These are phyloP conservation scores for Aspergillus ostianus DNA, from an alignment of 495 filamentous ascomycete species.

Conservation along the genomic window DNA sequence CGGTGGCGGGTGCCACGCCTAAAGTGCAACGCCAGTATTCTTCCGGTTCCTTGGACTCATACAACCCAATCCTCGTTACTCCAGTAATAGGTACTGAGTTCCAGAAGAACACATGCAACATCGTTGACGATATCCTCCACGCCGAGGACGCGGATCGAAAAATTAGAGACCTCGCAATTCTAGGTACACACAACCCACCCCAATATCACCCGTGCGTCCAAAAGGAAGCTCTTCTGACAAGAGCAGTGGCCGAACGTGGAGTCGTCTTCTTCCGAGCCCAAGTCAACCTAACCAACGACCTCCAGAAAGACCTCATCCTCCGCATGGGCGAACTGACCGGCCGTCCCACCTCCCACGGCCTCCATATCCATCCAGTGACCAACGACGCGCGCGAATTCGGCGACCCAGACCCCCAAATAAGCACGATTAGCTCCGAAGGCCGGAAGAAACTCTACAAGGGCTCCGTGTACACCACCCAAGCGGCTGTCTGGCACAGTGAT, in stretches of 20 bases:
- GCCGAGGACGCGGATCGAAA: conserved; percentile 54
- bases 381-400: conserved; percentile 46
- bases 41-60: conserved; percentile 4
- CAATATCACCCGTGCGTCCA: not conserved
- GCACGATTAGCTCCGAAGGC: conserved; percentile 58
- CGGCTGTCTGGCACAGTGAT: conserved; percentile 57
- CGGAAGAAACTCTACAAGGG: conserved; percentile 48
- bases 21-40: not conserved
- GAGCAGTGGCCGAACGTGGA: conserved; percentile 65
- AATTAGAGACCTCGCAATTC: conserved; percentile 59
- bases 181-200: conserved; percentile 11
- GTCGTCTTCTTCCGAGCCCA: conserved; percentile 75
- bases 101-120: conserved; percentile 33
- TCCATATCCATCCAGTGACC: conserved; percentile 68
- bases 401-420: conserved; percentile 63
- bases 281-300: conserved; percentile 55
- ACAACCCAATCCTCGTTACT: conserved; percentile 8
- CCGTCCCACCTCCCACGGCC: conserved; percentile 50
- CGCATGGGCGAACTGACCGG: conserved; percentile 58
- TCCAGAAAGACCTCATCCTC: conserved; percentile 61
- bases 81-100: conserved; percentile 58
- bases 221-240: not conserved
- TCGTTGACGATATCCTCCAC: conserved; percentile 52
- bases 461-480: conserved; percentile 17
- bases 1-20: no score